Evolutionary conservation across 495 filamentous ascomycete genomes (phyloP).

Genomic region (Penicillium lividum): DNA sequence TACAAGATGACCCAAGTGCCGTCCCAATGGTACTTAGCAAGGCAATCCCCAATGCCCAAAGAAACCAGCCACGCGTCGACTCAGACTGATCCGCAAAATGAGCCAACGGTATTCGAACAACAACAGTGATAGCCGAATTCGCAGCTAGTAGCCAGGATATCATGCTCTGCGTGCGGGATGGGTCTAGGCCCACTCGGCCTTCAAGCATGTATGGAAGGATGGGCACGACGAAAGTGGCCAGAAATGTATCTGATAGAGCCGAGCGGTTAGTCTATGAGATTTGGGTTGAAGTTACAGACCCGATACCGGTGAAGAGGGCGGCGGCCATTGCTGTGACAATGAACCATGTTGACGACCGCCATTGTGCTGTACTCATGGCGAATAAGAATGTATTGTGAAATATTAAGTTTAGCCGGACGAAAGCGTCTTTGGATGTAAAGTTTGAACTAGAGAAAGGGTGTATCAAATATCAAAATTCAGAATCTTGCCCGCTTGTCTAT

Average conservation of each 20-base stretch:
- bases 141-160: conserved; percentile 22
- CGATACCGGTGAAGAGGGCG: conserved; percentile 6
- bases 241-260: background rate
- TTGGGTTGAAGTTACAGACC: conserved; percentile 22
- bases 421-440: background rate
- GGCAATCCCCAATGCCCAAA: background rate
- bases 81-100: conserved; percentile 14
- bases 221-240: conserved; percentile 25
- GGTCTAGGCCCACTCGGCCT: conserved; percentile 17
- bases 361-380: background rate
- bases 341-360: conserved; percentile 6
- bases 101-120: conserved; percentile 14
- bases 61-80: background rate
- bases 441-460: background rate
- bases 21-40: background rate
- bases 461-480: too few species aligned
- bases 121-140: conserved; percentile 13
- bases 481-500: too few species aligned
- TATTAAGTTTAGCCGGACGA: background rate
- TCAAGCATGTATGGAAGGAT: conserved; percentile 29
- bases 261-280: conserved; percentile 3
- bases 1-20: conserved; percentile 1
- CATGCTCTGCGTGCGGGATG: conserved; percentile 19
- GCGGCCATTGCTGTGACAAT: conserved; percentile 1
- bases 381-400: background rate